Evolutionary conservation across 2,329 filamentous ascomycete species (phyloP).

Genomic region (Diaporthe aspalathi): DNA sequence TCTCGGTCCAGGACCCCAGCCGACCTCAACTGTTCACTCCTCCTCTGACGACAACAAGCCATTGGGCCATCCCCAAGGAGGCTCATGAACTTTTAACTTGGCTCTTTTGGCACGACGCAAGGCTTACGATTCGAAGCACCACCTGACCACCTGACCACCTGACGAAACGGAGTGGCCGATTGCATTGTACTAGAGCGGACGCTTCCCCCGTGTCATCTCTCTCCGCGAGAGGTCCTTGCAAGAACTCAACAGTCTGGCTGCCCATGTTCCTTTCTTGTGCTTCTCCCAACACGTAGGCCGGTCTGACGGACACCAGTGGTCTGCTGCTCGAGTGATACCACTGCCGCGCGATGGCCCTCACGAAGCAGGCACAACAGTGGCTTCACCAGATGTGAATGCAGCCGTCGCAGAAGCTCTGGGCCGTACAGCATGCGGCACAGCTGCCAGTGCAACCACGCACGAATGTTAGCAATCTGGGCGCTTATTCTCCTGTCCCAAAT

Average conservation of each 20-base stretch:
- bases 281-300: background rate
- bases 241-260: background rate
- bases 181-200: background rate
- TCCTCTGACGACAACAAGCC: background rate
- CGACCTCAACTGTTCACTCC: background rate
- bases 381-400: background rate
- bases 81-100: background rate
- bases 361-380: too few species aligned
- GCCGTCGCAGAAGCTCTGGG: background rate
- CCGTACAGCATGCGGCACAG: background rate
- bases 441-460: background rate
- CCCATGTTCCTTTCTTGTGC: background rate
- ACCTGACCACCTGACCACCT: background rate
- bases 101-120: background rate
- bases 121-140: background rate
- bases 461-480: background rate
- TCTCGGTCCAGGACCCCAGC: conserved; percentile 5
- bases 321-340: background rate
- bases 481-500: too few species aligned
- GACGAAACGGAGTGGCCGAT: background rate
- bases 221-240: background rate
- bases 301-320: background rate
- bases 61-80: background rate
- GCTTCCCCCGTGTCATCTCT: background rate
- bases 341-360: too few species aligned